phyloP scores from a whole-genome alignment of 1,284 basidiomycete species.

The Apiotrichum mycotoxinovorans region DNA sequence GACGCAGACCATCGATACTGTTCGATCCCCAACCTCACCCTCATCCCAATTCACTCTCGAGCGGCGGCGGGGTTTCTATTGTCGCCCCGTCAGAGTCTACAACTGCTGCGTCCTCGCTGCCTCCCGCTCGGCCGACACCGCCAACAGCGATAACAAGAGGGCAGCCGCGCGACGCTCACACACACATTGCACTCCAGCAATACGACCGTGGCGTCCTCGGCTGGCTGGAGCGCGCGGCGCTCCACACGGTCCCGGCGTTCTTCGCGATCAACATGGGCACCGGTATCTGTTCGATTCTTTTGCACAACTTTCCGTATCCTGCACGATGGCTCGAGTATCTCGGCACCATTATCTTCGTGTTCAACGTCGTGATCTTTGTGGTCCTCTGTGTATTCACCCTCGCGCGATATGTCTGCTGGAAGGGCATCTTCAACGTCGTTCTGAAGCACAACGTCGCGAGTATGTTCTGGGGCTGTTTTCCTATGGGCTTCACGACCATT shows the following conservation, averaged over 20 bases:
- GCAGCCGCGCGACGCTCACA: not conserved
- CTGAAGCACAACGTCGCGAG: constrained; percentile 62
- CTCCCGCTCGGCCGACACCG: too few species aligned
- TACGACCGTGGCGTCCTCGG: not conserved
- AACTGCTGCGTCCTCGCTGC: too few species aligned
- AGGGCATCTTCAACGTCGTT: constrained; percentile 58
- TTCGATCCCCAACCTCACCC: too few species aligned
- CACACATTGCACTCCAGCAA: not conserved
- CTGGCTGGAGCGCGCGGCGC: constrained; percentile 11
- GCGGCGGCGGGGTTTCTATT: too few species aligned
- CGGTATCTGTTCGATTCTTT: constrained; percentile 51
- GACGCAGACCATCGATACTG: too few species aligned
- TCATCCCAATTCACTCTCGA: too few species aligned
- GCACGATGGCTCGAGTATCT: constrained; percentile 48
- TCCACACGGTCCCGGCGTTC: constrained; percentile 31
- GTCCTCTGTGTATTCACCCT: constrained; percentile 56
- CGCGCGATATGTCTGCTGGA: constrained; percentile 58
- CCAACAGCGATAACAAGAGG: not conserved
- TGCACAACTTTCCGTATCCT: constrained; percentile 52
- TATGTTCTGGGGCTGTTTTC: constrained; percentile 64
- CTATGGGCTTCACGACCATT: constrained; percentile 68
- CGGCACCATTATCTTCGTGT: constrained; percentile 58
- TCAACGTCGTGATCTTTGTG: constrained; percentile 65
- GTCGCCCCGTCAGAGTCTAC: too few species aligned
- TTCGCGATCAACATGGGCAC: constrained; percentile 52